Evolutionary conservation across 2,329 filamentous ascomycete species (phyloP), one percentile per base, ranked within the genome.

Genomic region (Drechslerella coelobrocha): DNA sequence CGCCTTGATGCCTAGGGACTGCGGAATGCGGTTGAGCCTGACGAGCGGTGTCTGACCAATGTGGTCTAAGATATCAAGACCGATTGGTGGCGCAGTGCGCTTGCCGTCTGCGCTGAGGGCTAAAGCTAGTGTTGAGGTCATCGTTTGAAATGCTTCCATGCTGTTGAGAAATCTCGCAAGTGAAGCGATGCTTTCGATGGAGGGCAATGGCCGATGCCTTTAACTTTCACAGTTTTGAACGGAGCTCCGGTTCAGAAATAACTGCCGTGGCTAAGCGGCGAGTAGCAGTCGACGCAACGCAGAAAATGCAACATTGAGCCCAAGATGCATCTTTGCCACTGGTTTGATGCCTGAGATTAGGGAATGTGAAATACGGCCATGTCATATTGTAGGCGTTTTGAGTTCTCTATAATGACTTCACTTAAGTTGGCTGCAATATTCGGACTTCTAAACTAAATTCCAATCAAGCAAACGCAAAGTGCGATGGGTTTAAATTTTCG

Each of bases 31-130:
- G 82, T 97, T 97, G 73, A 99, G 84, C 53, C 90, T 89, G 43
- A 99, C 91, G 59, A 99, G 87, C n/a, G 94, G 94, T 41, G 93
- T 96, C 80, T 95, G 93, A 77, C 92, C 93, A 76, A 99, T 97
- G 23, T 71, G 66, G 19, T 34, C 52, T 17, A 71, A 52, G 37
- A 71, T 63, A 21, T 71, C 66, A 7, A 24, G n/a, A 19, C 56
- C 66, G 57, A 71, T 29, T 27, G 39, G 51, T 31, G 66, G 65
- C 4, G 63, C 29, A 73, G 92, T 47, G 8, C 53, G 66, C 24
- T 10, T 39, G 74, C 92, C 61, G 34, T 63, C 59, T 43, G 34
- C 59, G 59, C 47, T 57, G 19, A 51, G 34, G 41, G 41, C 24
- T 8, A 59, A 57, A 9, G 66, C 52, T 37, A 71, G 43, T 12